Evolutionary conservation across 352 stramenopile genomes (phyloP).

Genomic region (Phytophthora brassicae): DNA sequence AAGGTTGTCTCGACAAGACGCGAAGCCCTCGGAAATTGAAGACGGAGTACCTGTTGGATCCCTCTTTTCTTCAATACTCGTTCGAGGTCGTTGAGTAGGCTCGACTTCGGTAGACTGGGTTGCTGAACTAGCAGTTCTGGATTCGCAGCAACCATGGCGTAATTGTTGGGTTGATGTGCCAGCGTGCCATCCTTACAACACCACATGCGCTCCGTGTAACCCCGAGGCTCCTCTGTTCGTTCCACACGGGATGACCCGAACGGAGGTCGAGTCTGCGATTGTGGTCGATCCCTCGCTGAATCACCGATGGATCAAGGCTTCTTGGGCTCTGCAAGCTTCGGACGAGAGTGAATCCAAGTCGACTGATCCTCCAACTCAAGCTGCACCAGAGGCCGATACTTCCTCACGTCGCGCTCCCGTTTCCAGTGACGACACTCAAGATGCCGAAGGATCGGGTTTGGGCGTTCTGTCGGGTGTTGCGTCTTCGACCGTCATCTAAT

Average conservation of each 20-base stretch:
- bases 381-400: too few species aligned
- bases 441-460: background rate
- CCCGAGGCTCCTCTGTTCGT: background rate
- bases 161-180: constrained; percentile 2
- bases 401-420: too few species aligned
- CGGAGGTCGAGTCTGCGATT: background rate
- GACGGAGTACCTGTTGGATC: background rate
- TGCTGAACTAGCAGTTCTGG: background rate
- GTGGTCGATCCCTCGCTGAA: background rate
- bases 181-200: background rate
- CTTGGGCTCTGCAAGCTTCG: background rate
- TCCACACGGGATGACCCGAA: background rate
- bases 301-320: background rate
- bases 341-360: background rate
- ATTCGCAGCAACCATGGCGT: background rate
- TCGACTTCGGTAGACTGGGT: background rate
- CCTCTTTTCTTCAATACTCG: background rate
- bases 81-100: background rate
- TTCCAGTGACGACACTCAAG: too few species aligned
- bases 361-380: too few species aligned
- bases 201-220: background rate
- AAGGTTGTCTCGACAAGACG: background rate
- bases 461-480: background rate
- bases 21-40: too few species aligned
- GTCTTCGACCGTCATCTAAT: background rate